Evolutionary conservation across 805 yeast genomes (phyloP), one percentile per base, ranked within the genome.

Genomic region (Candida boleticola): DNA sequence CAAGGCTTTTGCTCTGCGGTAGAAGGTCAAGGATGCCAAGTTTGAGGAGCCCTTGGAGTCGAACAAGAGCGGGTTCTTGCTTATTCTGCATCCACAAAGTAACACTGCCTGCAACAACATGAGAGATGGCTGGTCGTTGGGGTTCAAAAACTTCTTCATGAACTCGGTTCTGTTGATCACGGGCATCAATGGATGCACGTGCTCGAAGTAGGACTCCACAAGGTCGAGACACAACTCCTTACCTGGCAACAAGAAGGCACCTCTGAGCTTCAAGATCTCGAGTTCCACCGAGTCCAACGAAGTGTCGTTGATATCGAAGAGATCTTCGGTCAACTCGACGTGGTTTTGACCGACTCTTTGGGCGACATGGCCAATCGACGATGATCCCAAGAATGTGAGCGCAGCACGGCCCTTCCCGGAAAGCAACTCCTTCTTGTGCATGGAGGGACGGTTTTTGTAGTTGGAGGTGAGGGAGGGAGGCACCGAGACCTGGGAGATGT

Each of bases 1-100:
- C 20, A 87, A 62, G 0, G 89, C 86, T 62, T 82, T 83, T 3
- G 89, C 90, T 14, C 95, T 71, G 49, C 80, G 74, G 61, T 80
- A 81, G 45, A 85, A 77, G 2, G 75, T 69, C 42, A 67, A 55
- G 31, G 64, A 58, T 3, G 86, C 78, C 43, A 77, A 63, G 37
- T 77, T 64, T 36, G 85, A 78, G 37, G 74, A 66, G 44, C 78
- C 77, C 27, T 76, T 66, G 26, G 66, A 55, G 53, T 76, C 87
- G 41, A 66, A 62, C 35, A 74, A 67, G 13, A 71, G 64, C 3
- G 82, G 79, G 53, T 82, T 80, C 5, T 62, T 54, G 26, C 82
- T 77, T 11, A 78, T 77, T 31, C 87, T 71, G 14, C 85, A 73
- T 1, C 90, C 92, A 18, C 85, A 82, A 37, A 84, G 68, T 30